These are phyloP conservation scores for Falciphora oryzae DNA, from an alignment of 2,329 filamentous ascomycete genomes.

Conservation along the genomic window DNA sequence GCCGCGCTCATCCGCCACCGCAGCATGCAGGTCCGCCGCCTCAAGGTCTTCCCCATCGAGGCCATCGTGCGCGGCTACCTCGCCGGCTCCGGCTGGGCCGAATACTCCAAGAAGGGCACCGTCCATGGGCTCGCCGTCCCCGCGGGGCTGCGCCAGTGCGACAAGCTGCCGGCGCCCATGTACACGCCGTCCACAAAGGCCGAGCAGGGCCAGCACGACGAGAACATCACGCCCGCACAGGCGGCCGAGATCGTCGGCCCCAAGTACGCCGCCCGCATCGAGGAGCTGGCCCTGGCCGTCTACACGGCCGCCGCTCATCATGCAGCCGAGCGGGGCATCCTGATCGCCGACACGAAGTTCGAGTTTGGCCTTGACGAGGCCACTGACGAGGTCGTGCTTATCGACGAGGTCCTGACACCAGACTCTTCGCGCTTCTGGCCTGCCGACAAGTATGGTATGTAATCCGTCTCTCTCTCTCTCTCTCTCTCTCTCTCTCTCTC, in stretches of 20 bases:
- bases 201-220: slow-evolving; percentile 68
- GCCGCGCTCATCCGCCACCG: slow-evolving; percentile 54
- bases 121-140: slow-evolving; percentile 72
- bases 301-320: slow-evolving; percentile 60
- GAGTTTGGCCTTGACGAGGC: slow-evolving; percentile 63
- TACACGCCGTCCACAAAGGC: slow-evolving; percentile 82
- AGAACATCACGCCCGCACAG: slow-evolving; percentile 73
- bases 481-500: not conserved
- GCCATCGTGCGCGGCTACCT: slow-evolving; percentile 88
- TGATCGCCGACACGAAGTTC: slow-evolving; percentile 58
- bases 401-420: slow-evolving; percentile 75
- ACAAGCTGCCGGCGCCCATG: slow-evolving; percentile 63
- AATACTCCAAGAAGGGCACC: slow-evolving; percentile 66
- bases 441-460: slow-evolving; percentile 51
- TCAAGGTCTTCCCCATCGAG: slow-evolving; percentile 73
- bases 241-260: slow-evolving; percentile 59
- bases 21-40: slow-evolving; percentile 70
- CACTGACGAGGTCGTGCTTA: slow-evolving; percentile 63
- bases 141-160: slow-evolving; percentile 62
- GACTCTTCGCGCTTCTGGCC: slow-evolving; percentile 86
- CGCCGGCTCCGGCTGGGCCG: slow-evolving; percentile 76
- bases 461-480: not conserved
- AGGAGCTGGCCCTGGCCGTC: slow-evolving; percentile 56
- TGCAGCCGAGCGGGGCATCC: slow-evolving; percentile 60
- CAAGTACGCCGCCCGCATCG: slow-evolving; percentile 58